Base-by-base conservation (phyloP, 2,329 filamentous ascomycete genomes). In the Sporothrix brunneoviolacea region DNA sequence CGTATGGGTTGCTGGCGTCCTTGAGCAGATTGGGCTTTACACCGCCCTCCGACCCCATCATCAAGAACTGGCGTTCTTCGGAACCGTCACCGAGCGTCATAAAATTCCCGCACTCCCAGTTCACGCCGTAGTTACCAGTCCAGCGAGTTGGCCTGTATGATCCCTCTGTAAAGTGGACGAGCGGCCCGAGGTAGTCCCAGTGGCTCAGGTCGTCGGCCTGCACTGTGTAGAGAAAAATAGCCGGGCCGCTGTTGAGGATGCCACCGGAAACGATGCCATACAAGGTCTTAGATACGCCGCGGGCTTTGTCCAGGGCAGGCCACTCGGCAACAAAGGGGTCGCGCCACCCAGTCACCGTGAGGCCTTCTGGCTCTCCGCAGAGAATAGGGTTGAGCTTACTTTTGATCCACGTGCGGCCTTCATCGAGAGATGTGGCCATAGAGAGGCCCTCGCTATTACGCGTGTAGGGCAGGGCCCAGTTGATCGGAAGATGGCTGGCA, bases 51-150 rank as follows among this genome's bases (percentile, higher is more conserved):
- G 42, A 9, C 3, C 30, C 28, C 9, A 45, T 8, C 7, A 45
- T 10, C 5, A 45, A 6, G 18, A 45, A 45, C 7, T 35, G 13
- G 9, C 32, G 19, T 9, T 16, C 21, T 2, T 36, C 19, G 3
- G 5, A 12, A n/a, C 22, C 30, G 4, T 36, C 15, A 7, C 21
- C 15, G 2, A 45, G 19, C 5, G 42, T 36, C n/a, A 45, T 13
- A 19, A 45, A 36, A 13, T 45, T 45, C 12, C 10, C 32, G 13
- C 42, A 45, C 32, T 45, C 42, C 42, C 42, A 45, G 42, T 45
- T 45, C 13, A 35, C n/a, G 8, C 30, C 42, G 32, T n/a, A 24
- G 21, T 45, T 18, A 13, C 42, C 42, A 7, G 18, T 36, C 42
- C 42, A 45, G n/a, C n/a, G n/a, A n/a, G n/a, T n/a, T n/a, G n/a